Evolutionary conservation across 2,329 filamentous ascomycete genomes (phyloP).

Genomic region (Alternaria triticina): DNA sequence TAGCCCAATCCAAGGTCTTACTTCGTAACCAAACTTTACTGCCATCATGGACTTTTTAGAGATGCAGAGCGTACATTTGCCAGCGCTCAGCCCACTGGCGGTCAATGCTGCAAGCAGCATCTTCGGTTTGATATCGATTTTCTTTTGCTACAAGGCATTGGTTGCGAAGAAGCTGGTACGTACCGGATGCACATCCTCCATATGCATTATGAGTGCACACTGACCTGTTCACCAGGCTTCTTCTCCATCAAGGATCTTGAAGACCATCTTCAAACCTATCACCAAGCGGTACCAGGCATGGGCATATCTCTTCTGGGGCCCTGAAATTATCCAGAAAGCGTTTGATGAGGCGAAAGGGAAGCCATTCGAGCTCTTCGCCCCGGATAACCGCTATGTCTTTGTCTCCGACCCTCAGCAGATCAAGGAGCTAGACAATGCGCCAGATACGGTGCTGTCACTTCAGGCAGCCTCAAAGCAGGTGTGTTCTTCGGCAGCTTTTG

Average conservation of each 20-base stretch:
- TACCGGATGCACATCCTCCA: background rate
- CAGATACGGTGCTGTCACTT: conserved; percentile 19
- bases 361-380: conserved; percentile 20
- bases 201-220: background rate
- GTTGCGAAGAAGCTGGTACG: conserved; percentile 13
- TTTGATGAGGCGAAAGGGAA: conserved; percentile 14
- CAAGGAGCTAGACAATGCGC: conserved; percentile 23
- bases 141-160: conserved; percentile 17
- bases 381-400: conserved; percentile 21
- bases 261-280: conserved; percentile 5
- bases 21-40: background rate
- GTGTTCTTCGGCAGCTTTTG: background rate
- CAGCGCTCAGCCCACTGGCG: conserved; percentile 4
- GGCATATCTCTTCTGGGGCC: conserved; percentile 20
- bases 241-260: conserved; percentile 2
- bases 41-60: conserved; percentile 7
- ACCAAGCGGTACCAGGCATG: conserved; percentile 16
- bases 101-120: conserved; percentile 17
- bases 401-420: conserved; percentile 22
- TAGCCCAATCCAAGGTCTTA: conserved; percentile 1
- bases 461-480: conserved; percentile 25
- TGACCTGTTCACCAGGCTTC: conserved; percentile 2
- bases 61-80: conserved; percentile 4
- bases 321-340: conserved; percentile 18
- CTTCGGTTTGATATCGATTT: conserved; percentile 16